Conservation (phyloP, 495 filamentous ascomycete species). For the Entonaema liquescens region DNA sequence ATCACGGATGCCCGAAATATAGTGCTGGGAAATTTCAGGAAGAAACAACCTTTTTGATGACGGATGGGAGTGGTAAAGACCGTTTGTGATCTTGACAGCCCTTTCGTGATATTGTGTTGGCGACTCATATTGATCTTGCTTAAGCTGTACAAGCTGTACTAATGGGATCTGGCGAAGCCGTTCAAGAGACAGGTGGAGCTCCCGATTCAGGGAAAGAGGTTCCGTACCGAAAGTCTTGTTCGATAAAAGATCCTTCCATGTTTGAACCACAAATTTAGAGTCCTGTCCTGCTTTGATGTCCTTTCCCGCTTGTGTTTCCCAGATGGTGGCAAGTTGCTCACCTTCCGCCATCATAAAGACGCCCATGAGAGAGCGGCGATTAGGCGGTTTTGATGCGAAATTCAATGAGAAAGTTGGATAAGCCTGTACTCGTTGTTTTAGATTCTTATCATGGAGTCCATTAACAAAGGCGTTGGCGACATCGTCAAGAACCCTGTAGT, state of each 20-base stretch:
- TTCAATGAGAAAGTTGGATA: conserved; percentile 50
- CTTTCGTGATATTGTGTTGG: conserved; percentile 54
- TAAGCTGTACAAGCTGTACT: conserved; percentile 56
- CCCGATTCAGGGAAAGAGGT: conserved; percentile 55
- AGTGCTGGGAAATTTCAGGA: conserved; percentile 47
- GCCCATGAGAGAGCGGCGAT: conserved; percentile 56
- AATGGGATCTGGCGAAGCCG: conserved; percentile 56
- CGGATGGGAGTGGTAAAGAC: conserved; percentile 41
- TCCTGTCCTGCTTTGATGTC: conserved; percentile 47
- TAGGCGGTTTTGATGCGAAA: conserved; percentile 31
- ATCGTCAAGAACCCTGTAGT: conserved; percentile 55
- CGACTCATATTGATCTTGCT: conserved; percentile 57
- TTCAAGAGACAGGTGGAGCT: conserved; percentile 53
- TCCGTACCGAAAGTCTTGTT: conserved; percentile 48
- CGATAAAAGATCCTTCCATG: conserved; percentile 54
- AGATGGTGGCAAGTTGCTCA: conserved; percentile 55
- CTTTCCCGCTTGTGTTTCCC: conserved; percentile 52
- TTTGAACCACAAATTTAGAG: conserved; percentile 44
- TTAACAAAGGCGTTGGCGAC: conserved; percentile 58
- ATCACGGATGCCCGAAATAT: conserved; percentile 56
- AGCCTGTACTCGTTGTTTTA: conserved; percentile 50
- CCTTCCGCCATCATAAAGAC: conserved; percentile 61
- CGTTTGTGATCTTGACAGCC: conserved; percentile 47
- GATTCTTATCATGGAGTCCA: conserved; percentile 54
- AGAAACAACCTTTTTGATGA: conserved; percentile 31